Evolutionary conservation across 164 flowering plant genomes (phyloP), one percentile per base, ranked within the genome.

Genomic region (Magnolia changhungtana): DNA sequence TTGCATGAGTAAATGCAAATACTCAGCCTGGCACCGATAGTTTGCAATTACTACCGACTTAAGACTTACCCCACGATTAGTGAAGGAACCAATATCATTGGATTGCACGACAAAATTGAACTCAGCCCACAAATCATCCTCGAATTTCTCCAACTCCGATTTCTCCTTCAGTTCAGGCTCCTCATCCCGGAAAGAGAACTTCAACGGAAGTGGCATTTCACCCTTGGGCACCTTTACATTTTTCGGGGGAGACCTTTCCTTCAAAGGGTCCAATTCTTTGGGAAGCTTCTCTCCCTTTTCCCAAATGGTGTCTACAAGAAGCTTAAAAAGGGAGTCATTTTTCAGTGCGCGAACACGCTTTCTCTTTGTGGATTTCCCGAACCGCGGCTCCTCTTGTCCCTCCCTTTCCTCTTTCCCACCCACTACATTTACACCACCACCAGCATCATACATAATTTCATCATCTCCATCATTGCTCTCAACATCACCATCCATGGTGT

Each of bases 121-220:
- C 63, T 88, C 87, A 20, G 50, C 65, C 89, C 93, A 91, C 13
- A 91, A 79, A 19, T 67, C 21, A 31, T 86, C 88, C 67, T 81
- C 0, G 21, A 82, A 85, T 58, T 72, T 78, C 70, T 90, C 94
- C 18, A 8, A 64, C 4, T 85, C 89, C 29, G 90, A 68, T 71
- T 85, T 87, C 77, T 82, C 86, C 20, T 68, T 69, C 1, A 69
- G 66, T 37, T 14, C 23, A 59, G 24, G 49, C 67, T 82, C 81
- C 29, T 78, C 81, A 50, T 68, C 77, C 50, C 77, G 83, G 74
- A 82, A 87, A 0, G 71, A 69, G 72, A 88, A 90, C 80, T 79
- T 86, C 81, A 84, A 70, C 9, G 85, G 88, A 63, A 84, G 79
- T 18, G 29, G 0, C 6, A 45, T 50, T 63, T 75, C 75, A 63